A percentile compares a stretch with the other conserved stretches of the same genome.
Evolutionary conservation across 345 rosid species (phyloP).

Genomic region (Eucalyptus sp.): DNA sequence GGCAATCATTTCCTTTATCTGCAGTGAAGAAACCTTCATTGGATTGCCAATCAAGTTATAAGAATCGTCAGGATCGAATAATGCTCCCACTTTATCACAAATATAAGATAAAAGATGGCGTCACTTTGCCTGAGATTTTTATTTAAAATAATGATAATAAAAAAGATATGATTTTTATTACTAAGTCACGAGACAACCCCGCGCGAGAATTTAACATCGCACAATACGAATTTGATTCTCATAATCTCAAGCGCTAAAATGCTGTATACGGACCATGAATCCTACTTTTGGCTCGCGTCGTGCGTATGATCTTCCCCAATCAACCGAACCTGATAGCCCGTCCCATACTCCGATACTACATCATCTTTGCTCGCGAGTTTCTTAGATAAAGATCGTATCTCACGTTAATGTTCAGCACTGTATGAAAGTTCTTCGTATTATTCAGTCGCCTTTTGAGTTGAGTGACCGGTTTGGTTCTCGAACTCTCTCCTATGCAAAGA

Average conservation of each 20-base stretch:
- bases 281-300: not conserved
- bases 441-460: not conserved
- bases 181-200: not conserved
- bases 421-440: not conserved
- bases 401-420: not conserved
- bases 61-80: not conserved
- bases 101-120: not conserved
- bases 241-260: not conserved
- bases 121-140: not conserved
- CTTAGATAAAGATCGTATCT: not conserved
- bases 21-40: not conserved
- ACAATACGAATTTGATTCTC: not conserved
- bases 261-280: not conserved
- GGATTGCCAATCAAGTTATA: not conserved
- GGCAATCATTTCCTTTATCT: not conserved
- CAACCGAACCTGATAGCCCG: not conserved
- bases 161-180: not conserved
- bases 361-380: not conserved
- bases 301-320: not conserved
- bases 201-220: not conserved
- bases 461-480: not conserved
- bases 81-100: not conserved
- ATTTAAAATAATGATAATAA: too few relatives aligned
- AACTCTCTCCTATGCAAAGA: not conserved
- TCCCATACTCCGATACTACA: not conserved